These are phyloP conservation scores for Phytopythium litorale DNA, from an alignment of 352 stramenopile genomes.

Conservation along the genomic window DNA sequence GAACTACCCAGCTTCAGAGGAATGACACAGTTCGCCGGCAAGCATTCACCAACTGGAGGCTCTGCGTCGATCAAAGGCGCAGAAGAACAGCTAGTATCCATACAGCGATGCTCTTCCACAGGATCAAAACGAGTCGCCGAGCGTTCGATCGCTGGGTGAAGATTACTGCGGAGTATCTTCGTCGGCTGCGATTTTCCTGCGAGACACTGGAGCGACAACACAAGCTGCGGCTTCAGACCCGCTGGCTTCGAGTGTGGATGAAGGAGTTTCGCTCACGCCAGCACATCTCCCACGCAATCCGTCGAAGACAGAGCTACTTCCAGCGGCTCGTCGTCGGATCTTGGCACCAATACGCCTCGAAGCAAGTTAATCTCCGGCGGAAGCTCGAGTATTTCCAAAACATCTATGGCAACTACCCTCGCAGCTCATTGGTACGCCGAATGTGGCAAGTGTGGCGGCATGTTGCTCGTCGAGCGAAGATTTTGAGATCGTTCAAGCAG, in stretches of 20 bases:
- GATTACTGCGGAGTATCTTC: background rate
- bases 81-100: background rate
- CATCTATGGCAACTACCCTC: conserved; percentile 28
- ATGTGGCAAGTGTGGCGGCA: conserved; percentile 29
- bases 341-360: conserved; percentile 14
- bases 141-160: background rate
- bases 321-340: conserved; percentile 3
- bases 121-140: background rate
- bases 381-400: conserved; percentile 37
- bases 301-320: background rate
- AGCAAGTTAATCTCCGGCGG: conserved; percentile 14
- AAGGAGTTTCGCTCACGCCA: conserved; percentile 8
- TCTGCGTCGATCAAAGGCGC: background rate
- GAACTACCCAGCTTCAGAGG: background rate
- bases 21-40: background rate
- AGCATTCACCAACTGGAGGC: background rate
- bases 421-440: conserved; percentile 19
- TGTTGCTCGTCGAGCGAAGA: conserved; percentile 2
- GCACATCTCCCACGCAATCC: background rate
- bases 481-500: conserved; percentile 2
- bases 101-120: background rate
- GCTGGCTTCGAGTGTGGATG: conserved; percentile 14
- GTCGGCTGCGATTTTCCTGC: background rate
- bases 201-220: background rate
- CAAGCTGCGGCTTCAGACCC: conserved; percentile 5